Evolutionary conservation across 1,139 yeast genomes (phyloP).

Genomic region (Candida sanyaensis): DNA sequence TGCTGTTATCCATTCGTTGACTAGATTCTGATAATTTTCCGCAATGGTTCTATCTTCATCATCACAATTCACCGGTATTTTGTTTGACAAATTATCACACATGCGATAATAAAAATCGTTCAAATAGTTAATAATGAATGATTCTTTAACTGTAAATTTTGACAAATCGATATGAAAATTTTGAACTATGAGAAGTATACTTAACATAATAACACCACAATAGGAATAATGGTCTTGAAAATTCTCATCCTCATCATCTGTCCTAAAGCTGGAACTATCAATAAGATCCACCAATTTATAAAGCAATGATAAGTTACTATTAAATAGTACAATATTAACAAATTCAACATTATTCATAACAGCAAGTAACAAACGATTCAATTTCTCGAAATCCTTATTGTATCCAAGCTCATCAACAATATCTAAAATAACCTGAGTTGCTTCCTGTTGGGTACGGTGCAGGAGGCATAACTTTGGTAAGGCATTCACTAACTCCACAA

Average conservation of each 20-base stretch:
- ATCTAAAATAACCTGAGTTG: conserved; percentile 32
- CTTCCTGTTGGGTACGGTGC: conserved; percentile 38
- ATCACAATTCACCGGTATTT: conserved; percentile 12
- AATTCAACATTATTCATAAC: conserved; percentile 41
- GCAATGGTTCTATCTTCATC: conserved; percentile 36
- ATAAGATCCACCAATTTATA: conserved; percentile 32
- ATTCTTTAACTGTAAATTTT: conserved; percentile 22
- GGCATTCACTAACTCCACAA: conserved; percentile 38
- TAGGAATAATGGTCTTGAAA: conserved; percentile 71
- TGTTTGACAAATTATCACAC: conserved; percentile 31
- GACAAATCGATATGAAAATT: conserved; percentile 45
- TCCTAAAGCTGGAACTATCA: conserved; percentile 34
- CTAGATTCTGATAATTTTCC: conserved; percentile 44
- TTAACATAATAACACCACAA: conserved; percentile 59
- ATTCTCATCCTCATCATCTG: conserved; percentile 49
- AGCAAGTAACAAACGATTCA: conserved; percentile 52
- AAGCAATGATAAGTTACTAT: conserved; percentile 23
- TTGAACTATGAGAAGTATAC: conserved; percentile 46
- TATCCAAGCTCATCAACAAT: conserved; percentile 41
- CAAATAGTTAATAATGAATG: conserved; percentile 37
- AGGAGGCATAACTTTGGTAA: conserved; percentile 35
- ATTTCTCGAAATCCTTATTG: conserved; percentile 41
- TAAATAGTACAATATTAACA: conserved; percentile 43
- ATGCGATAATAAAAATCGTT: conserved; percentile 36
- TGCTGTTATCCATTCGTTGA: conserved; percentile 79